These are phyloP conservation scores for Oryza nivara DNA, from an alignment of 176 grass and related monocot species.

Conservation along the genomic window DNA sequence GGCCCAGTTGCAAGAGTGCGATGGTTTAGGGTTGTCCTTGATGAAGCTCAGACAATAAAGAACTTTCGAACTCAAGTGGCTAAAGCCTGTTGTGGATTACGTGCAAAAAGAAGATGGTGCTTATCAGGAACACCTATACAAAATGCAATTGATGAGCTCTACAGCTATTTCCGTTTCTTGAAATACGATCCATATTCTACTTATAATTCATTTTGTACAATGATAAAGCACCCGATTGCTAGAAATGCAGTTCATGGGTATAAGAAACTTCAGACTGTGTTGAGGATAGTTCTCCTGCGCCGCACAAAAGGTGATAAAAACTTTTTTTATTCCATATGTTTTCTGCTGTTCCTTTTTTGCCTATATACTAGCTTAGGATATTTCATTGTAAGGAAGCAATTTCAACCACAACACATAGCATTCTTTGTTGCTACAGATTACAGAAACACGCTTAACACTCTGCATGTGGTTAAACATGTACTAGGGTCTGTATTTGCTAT, in stretches of 20 bases:
- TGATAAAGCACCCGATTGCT: conserved; percentile 89
- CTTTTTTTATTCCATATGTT: not conserved
- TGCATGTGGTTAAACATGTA: conserved; percentile 25
- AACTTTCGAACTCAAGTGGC: conserved; percentile 93
- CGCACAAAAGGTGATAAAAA: conserved; percentile 89
- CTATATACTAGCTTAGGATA: conserved; percentile 1
- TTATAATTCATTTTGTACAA: conserved; percentile 79
- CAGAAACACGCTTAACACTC: conserved; percentile 10
- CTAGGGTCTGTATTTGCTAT: not conserved
- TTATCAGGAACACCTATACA: conserved; percentile 99
- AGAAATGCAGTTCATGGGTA: conserved; percentile 76
- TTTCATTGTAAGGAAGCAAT: conserved; percentile 21
- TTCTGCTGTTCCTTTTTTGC: conserved; percentile 12
- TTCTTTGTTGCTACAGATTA: conserved; percentile 29
- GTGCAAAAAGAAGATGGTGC: conserved; percentile 97
- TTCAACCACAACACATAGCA: not conserved
- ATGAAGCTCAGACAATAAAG: conserved; percentile 99
- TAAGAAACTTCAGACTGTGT: conserved; percentile 90
- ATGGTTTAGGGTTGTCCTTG: conserved; percentile 97
- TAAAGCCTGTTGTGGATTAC: conserved; percentile 85
- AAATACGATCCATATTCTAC: conserved; percentile 90
- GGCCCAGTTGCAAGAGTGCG: conserved; percentile 88
- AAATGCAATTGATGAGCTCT: conserved; percentile 95
- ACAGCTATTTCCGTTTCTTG: conserved; percentile 97
- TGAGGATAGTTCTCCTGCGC: conserved; percentile 82